These are phyloP conservation scores for Lactarius trivialis DNA, from an alignment of 768 basidiomycete species.

Conservation along the genomic window DNA sequence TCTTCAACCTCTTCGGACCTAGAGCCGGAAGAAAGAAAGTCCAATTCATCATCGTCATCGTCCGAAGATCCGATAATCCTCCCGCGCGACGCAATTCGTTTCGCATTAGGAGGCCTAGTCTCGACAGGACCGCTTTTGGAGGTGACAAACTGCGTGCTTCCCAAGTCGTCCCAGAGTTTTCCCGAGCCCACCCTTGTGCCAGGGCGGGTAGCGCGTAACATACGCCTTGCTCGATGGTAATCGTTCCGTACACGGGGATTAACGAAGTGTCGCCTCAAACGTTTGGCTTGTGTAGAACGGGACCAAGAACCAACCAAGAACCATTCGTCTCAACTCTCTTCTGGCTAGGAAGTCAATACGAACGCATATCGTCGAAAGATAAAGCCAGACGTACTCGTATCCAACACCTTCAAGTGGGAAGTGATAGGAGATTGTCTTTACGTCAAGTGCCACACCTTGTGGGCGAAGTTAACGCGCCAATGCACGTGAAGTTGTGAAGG, in stretches of 20 bases:
- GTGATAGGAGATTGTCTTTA: background rate
- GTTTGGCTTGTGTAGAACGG: background rate
- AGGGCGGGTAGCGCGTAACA: background rate
- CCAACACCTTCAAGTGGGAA: background rate
- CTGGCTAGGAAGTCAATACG: background rate
- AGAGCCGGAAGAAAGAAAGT: slow-evolving; percentile 16
- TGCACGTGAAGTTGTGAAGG: background rate
- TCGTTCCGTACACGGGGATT: background rate
- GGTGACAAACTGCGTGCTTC: slow-evolving; percentile 9
- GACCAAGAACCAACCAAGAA: background rate
- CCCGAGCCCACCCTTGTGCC: background rate
- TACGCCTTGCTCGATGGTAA: background rate
- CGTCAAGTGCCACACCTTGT: background rate
- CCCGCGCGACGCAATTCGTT: background rate
- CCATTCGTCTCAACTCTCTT: background rate
- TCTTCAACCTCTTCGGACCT: slow-evolving; percentile 12
- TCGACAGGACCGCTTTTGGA: background rate
- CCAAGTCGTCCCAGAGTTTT: slow-evolving; percentile 17
- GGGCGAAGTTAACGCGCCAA: background rate
- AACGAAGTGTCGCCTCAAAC: background rate
- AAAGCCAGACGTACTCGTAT: slow-evolving; percentile 1
- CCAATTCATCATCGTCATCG: slow-evolving; percentile 17
- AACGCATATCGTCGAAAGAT: background rate
- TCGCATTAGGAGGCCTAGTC: background rate
- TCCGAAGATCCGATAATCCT: slow-evolving; percentile 7